Evolutionary conservation across 2,329 filamentous ascomycete species (phyloP).

Genomic region (Colletotrichum sp.): DNA sequence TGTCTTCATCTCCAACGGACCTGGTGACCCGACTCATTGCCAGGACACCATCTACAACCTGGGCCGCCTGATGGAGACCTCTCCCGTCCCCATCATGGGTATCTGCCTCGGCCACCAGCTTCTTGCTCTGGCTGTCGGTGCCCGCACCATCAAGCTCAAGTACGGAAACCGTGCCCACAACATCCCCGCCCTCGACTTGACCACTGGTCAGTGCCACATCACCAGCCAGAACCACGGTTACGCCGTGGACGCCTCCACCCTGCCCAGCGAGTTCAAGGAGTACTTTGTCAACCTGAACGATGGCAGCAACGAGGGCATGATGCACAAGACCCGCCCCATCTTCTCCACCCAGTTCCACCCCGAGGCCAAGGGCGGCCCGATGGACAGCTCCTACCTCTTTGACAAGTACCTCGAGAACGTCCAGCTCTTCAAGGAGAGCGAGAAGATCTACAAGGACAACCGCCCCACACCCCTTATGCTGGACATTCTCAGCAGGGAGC

Average conservation of each 20-base stretch:
- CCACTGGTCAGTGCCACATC: slow-evolving; percentile 97
- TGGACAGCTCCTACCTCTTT: slow-evolving; percentile 95
- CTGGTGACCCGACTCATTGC: slow-evolving; percentile 97
- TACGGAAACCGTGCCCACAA: slow-evolving; percentile 99
- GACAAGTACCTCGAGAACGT: slow-evolving; percentile 95
- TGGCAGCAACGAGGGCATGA: slow-evolving; percentile 95
- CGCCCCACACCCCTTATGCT: slow-evolving; percentile 86
- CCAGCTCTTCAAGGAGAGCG: slow-evolving; percentile 83
- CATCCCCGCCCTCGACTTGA: slow-evolving; percentile 93
- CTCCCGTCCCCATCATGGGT: slow-evolving; percentile 92
- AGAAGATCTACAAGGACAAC: slow-evolving; percentile 83
- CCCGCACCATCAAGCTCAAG: slow-evolving; percentile 95
- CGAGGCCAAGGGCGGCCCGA: slow-evolving; percentile 95
- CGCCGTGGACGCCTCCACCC: slow-evolving; percentile 84
- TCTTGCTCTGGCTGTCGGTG: slow-evolving; percentile 86
- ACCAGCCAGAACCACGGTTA: slow-evolving; percentile 99
- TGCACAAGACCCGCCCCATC: slow-evolving; percentile 94
- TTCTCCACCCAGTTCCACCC: slow-evolving; percentile 99
- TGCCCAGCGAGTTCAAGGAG: slow-evolving; percentile 90
- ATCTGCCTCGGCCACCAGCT: slow-evolving; percentile 98
- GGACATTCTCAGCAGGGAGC: slow-evolving; percentile 91
- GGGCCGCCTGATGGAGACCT: slow-evolving; percentile 86
- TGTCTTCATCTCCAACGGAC: slow-evolving; percentile 98
- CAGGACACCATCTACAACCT: slow-evolving; percentile 94
- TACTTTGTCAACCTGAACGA: slow-evolving; percentile 99